Conservation (phyloP, 768 basidiomycete genomes). For the Macrolepiota albuminosa region DNA sequence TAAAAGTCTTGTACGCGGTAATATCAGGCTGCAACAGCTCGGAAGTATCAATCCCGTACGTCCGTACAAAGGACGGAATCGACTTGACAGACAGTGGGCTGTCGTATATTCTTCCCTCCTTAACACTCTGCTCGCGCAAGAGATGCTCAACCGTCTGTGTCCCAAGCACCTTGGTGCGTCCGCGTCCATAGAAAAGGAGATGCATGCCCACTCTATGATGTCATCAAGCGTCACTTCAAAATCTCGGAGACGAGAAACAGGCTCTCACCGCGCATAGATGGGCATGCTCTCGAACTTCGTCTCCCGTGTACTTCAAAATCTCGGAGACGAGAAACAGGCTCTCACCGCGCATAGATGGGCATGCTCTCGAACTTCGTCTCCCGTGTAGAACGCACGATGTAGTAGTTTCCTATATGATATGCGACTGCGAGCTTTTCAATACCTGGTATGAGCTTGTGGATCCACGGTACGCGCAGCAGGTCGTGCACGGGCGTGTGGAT, state of each 20-base stretch:
- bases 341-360: constrained; percentile 59
- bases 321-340: too few relatives aligned
- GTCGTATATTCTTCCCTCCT: constrained; percentile 57
- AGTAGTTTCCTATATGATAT: constrained; percentile 59
- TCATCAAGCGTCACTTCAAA: neutral
- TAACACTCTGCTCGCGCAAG: constrained; percentile 51
- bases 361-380: constrained; percentile 67
- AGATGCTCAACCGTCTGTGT: constrained; percentile 42
- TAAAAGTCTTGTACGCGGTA: constrained; percentile 62
- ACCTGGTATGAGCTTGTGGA: constrained; percentile 48
- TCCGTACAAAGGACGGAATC: constrained; percentile 51
- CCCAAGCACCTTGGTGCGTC: constrained; percentile 45
- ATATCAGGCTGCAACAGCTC: constrained; percentile 66
- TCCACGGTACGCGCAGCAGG: constrained; percentile 28
- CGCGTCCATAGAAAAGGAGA: constrained; percentile 59
- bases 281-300: constrained; percentile 74
- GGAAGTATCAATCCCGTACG: constrained; percentile 47
- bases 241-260: too few relatives aligned
- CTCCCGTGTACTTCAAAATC: constrained; percentile 37
- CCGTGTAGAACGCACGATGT: constrained; percentile 39
- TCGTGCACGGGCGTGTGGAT: constrained; percentile 28
- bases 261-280: constrained; percentile 46
- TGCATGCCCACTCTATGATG: constrained; percentile 61
- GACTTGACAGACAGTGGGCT: constrained; percentile 43
- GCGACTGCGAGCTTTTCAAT: constrained; percentile 47